Base-by-base conservation (phyloP, 306 rosid genomes). In the Malus sieversii region DNA sequence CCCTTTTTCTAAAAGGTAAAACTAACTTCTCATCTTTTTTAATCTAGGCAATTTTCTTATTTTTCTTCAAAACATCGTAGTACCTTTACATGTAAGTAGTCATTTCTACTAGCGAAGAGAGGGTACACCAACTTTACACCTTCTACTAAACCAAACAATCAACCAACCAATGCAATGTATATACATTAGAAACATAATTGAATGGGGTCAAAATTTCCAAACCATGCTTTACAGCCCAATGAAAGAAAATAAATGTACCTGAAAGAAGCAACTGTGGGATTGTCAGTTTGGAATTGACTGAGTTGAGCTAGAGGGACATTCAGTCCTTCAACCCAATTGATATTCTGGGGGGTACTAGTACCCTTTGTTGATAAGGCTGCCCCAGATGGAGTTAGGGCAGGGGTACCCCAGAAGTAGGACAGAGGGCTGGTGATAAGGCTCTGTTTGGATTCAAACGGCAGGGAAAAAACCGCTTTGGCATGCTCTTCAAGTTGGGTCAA, bases 351-450 rank as follows among this genome's bases (percentile, higher is more conserved):
- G 13, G 15, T 32, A 18, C 66, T 25, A 22, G 8, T 60, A 15
- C 61, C 78, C 32, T 33, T 76, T 59, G 8, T 10, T 32, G 76
- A 51, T 40, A 87, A 20, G 11, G 89, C 76, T 11, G 76, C 46
- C 20, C 94, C 94, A 16, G 89, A 74, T 2, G 85, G 86, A 29
- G 86, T 80, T 4, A 89, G 87, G 64, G 77, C 88, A 73, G 95
- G 87, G 33, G 91, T 91, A 35, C 97, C 97, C 92, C 91, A 89
- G 83, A 91, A 89, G 73, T 91, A 89, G 12, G 88, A 73, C 32
- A 88, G 20, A 29, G 92, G 89, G 44, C 32, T 70, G 3, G 5
- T 77, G 23, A 81, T 82, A 66, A 88, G 72, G 32, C 30, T 77
- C 69, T 82, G 83, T 79, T 91, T 91, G 67, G 78, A 25, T 57